Conservation (phyloP, 106 monocot genomes). For the Dendrobium catenatum region DNA sequence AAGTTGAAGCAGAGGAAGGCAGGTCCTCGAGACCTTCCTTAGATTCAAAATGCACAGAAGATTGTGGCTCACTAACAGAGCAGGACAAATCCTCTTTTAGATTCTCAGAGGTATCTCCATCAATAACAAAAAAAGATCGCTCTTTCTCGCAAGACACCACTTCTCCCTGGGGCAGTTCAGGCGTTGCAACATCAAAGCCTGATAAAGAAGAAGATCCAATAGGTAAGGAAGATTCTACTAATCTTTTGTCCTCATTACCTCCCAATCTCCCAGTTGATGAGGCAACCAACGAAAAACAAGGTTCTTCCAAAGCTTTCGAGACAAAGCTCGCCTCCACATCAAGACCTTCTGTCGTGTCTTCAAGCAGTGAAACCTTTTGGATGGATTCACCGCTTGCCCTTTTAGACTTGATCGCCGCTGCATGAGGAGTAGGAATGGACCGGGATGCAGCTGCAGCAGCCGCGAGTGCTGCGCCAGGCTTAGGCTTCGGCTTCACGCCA, state of each 20-base stretch:
- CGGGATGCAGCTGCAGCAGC: constrained; percentile 87
- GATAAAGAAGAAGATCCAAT: constrained; percentile 11
- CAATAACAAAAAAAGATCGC: background rate
- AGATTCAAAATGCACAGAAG: constrained; percentile 9
- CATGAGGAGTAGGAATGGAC: constrained; percentile 59
- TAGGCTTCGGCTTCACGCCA: constrained; percentile 49
- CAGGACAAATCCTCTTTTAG: background rate
- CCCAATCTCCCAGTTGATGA: constrained; percentile 1
- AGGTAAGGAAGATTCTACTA: background rate
- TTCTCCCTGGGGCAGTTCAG: constrained; percentile 10
- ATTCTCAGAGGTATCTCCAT: background rate
- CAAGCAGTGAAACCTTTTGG: constrained; percentile 10
- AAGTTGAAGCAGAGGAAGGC: background rate
- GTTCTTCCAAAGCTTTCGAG: constrained; percentile 6
- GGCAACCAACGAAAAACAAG: constrained; percentile 7
- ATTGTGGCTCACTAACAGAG: background rate
- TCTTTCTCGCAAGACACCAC: background rate
- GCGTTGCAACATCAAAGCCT: background rate
- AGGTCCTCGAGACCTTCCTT: background rate
- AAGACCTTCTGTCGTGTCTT: background rate
- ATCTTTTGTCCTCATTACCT: background rate
- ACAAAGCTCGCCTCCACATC: constrained; percentile 4
- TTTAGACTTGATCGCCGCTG: constrained; percentile 64
- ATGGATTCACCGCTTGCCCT: constrained; percentile 22
- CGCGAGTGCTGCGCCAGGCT: constrained; percentile 84